A percentile compares a stretch with the other conserved stretches of the same genome.
Evolutionary conservation across 1,284 basidiomycete genomes (phyloP).

Genomic region (Malassezia sp.): DNA sequence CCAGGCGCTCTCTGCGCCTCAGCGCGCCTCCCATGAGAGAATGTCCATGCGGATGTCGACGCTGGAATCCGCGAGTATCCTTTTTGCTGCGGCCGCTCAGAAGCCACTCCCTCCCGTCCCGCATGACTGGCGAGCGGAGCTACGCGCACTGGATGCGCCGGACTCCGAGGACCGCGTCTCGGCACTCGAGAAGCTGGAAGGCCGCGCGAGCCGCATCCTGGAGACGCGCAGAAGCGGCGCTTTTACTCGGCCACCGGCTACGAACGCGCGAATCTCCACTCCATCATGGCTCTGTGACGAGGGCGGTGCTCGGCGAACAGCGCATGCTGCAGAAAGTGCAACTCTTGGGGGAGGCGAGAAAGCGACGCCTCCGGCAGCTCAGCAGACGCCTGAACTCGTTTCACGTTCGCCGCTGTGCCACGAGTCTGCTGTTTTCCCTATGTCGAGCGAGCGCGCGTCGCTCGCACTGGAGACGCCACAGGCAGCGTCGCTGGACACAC

Average conservation of each 20-base stretch:
- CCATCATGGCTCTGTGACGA: constrained; percentile 7
- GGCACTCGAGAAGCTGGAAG: constrained; percentile 15
- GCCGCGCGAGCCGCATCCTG: neutral
- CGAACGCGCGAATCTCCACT: neutral
- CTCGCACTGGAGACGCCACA: too few relatives aligned
- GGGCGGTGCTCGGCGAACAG: neutral
- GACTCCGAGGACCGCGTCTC: constrained; percentile 7
- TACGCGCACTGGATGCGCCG: constrained; percentile 1
- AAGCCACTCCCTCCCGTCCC: constrained; percentile 10
- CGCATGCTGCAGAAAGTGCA: neutral
- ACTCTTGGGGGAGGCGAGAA: neutral
- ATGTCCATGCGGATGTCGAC: constrained; percentile 13
- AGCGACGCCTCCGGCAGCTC: neutral
- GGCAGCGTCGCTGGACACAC: too few relatives aligned
- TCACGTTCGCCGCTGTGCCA: too few relatives aligned
- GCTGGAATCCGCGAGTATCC: constrained; percentile 11
- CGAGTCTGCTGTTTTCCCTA: too few relatives aligned
- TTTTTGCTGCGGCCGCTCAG: constrained; percentile 3
- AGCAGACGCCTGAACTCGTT: too few relatives aligned
- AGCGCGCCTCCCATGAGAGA: too few relatives aligned
- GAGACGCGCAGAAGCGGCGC: too few relatives aligned
- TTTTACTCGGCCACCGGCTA: neutral
- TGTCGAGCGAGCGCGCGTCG: too few relatives aligned
- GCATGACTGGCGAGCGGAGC: constrained; percentile 5
- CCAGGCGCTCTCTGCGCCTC: neutral